A percentile compares a stretch with the other conserved stretches of the same genome.
Evolutionary conservation across 1,284 basidiomycete genomes (phyloP).

Genomic region (Ceraceosorus bombacis): DNA sequence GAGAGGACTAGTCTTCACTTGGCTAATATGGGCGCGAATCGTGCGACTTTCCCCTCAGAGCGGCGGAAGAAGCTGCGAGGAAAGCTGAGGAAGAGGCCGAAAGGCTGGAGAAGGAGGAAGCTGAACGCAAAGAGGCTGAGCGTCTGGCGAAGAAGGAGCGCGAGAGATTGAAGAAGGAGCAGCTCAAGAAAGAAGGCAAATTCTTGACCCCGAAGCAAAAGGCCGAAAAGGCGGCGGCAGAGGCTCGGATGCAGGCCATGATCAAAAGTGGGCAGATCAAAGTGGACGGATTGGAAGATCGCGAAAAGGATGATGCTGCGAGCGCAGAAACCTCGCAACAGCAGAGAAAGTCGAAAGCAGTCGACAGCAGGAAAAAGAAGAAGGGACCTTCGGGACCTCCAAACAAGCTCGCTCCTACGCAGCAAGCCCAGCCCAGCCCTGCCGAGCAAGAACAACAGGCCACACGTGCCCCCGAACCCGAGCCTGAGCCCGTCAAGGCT

Average conservation of each 20-base stretch:
- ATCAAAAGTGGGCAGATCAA: constrained; percentile 73
- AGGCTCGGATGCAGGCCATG: constrained; percentile 82
- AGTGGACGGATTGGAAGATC: constrained; percentile 72
- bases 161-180: constrained; percentile 44
- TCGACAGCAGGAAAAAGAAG: constrained; percentile 78
- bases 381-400: constrained; percentile 46
- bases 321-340: constrained; percentile 47
- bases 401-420: constrained; percentile 6
- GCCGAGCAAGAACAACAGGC: constrained; percentile 22
- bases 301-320: constrained; percentile 52
- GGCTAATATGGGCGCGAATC: no score
- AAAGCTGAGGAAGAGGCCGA: constrained; percentile 43
- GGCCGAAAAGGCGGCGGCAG: constrained; percentile 82
- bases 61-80: constrained; percentile 34
- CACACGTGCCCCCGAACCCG: constrained; percentile 10
- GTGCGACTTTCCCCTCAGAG: background rate
- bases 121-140: constrained; percentile 43
- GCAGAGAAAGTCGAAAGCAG: constrained; percentile 58
- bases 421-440: constrained; percentile 20
- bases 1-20: background rate
- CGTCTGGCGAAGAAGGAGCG: constrained; percentile 43
- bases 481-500: constrained; percentile 37
- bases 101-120: constrained; percentile 43
- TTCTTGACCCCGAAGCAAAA: constrained; percentile 66
- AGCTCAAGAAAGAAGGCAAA: constrained; percentile 47